These are phyloP conservation scores for Salvia sclarea DNA, from an alignment of 305 asterid genomes.

Conservation along the genomic window DNA sequence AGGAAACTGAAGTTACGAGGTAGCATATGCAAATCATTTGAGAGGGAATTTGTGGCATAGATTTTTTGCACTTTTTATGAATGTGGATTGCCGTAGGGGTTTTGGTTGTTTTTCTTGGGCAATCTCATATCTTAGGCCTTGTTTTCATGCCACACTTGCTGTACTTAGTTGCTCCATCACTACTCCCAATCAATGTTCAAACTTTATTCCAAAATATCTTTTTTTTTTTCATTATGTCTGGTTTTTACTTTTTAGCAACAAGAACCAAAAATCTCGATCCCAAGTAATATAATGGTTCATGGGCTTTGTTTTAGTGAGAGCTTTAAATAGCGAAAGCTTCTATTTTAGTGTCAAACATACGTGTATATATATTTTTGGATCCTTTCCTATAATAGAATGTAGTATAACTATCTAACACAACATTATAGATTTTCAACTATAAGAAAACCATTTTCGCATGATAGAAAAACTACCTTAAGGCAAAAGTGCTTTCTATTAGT, in stretches of 20 bases:
- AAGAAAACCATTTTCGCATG: not conserved
- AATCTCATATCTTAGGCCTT: not conserved
- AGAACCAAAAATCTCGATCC: too few relatives aligned
- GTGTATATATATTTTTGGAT: not conserved
- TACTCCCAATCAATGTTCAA: not conserved
- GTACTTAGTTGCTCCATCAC: not conserved
- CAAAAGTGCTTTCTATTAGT: not conserved
- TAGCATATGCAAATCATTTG: not conserved
- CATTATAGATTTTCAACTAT: not conserved
- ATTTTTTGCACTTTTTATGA: not conserved
- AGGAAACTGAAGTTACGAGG: constrained; percentile 12
- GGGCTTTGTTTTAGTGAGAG: too few relatives aligned
- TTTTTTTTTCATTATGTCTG: too few relatives aligned
- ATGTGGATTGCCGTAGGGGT: not conserved
- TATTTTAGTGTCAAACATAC: not conserved
- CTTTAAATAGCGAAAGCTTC: too few relatives aligned
- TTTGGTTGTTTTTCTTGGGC: not conserved
- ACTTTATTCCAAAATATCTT: not conserved
- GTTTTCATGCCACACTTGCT: not conserved
- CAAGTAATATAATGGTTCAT: too few relatives aligned
- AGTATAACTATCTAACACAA: not conserved
- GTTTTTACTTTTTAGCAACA: too few relatives aligned
- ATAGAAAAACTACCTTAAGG: too few relatives aligned
- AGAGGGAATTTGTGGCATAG: not conserved
- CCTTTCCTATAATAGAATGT: too few relatives aligned